phyloP scores from a whole-genome alignment of 2,329 filamentous ascomycete species.

The Claviceps quebecensis region DNA sequence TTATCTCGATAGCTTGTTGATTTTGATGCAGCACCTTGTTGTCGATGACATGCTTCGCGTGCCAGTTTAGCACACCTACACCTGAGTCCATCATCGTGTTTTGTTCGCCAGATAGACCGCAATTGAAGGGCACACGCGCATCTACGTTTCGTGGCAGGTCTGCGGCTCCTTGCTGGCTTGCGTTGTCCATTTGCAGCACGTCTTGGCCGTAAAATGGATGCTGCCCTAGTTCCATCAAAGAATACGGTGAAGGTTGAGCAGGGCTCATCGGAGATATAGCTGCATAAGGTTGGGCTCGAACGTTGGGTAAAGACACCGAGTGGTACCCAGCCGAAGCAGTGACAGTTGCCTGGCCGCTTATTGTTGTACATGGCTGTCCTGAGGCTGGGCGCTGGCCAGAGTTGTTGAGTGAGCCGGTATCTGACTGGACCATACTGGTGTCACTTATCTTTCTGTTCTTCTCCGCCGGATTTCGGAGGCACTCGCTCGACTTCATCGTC shows the following conservation, averaged over 20 bases:
- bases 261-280: constrained; percentile 40
- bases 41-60: background rate
- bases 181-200: constrained; percentile 33
- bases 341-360: constrained; percentile 27
- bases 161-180: constrained; percentile 32
- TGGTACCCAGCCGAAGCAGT: constrained; percentile 21
- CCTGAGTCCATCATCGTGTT: constrained; percentile 28
- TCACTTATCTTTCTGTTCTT: constrained; percentile 2
- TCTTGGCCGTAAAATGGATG: constrained; percentile 34
- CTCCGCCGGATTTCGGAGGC: constrained; percentile 1
- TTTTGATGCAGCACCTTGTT: constrained; percentile 8
- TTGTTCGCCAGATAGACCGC: background rate
- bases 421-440: constrained; percentile 4
- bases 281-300: constrained; percentile 29
- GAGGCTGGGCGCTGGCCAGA: constrained; percentile 10
- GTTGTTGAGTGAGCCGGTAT: constrained; percentile 5
- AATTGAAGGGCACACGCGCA: constrained; percentile 58
- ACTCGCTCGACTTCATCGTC: constrained; percentile 21
- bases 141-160: constrained; percentile 54
- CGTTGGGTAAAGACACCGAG: constrained; percentile 26
- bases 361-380: constrained; percentile 15
- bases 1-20: constrained; percentile 16
- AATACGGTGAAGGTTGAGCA: constrained; percentile 25
- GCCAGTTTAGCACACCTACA: constrained; percentile 11
- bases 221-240: constrained; percentile 20